phyloP scores from a whole-genome alignment of 2,329 filamentous ascomycete species.

The Elsinoe necatrix region DNA sequence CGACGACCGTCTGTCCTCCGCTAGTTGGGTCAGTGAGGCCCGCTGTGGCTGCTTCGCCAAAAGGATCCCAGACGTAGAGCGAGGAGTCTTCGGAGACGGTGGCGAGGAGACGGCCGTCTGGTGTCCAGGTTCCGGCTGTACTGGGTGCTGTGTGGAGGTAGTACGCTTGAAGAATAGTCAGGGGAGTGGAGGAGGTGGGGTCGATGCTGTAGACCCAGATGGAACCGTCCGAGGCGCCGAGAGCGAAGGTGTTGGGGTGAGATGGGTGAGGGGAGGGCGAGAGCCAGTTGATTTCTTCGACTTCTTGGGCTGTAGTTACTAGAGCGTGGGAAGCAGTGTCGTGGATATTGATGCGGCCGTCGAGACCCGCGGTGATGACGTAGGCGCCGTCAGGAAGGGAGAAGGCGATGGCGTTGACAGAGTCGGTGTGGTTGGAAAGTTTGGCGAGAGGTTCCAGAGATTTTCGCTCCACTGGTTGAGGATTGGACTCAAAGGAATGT shows the following conservation, averaged over 20 bases:
- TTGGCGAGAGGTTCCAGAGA: conserved; percentile 59
- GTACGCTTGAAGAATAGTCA: conserved; percentile 83
- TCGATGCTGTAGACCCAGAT: conserved; percentile 95
- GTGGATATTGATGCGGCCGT: conserved; percentile 64
- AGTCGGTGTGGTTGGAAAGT: conserved; percentile 86
- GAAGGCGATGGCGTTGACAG: conserved; percentile 77
- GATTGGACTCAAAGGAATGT: conserved; percentile 61
- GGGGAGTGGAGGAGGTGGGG: conserved; percentile 47
- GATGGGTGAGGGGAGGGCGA: conserved; percentile 60
- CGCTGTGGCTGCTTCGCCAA: conserved; percentile 63
- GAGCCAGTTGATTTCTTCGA: conserved; percentile 93
- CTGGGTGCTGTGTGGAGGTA: conserved; percentile 81
- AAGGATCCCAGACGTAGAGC: conserved; percentile 88
- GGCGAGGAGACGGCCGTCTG: conserved; percentile 75
- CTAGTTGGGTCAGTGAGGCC: conserved; percentile 41
- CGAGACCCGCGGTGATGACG: conserved; percentile 76
- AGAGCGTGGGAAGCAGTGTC: conserved; percentile 39
- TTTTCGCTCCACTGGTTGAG: conserved; percentile 48
- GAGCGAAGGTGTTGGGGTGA: conserved; percentile 71
- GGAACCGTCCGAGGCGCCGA: conserved; percentile 82
- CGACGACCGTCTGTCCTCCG: conserved; percentile 56
- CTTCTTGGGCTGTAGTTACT: conserved; percentile 73
- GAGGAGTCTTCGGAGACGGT: conserved; percentile 84
- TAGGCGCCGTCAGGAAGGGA: conserved; percentile 76
- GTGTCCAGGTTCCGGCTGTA: conserved; percentile 85